Conservation (phyloP, 2,329 filamentous ascomycete species). For the Chrysoporthe austroafricana region DNA sequence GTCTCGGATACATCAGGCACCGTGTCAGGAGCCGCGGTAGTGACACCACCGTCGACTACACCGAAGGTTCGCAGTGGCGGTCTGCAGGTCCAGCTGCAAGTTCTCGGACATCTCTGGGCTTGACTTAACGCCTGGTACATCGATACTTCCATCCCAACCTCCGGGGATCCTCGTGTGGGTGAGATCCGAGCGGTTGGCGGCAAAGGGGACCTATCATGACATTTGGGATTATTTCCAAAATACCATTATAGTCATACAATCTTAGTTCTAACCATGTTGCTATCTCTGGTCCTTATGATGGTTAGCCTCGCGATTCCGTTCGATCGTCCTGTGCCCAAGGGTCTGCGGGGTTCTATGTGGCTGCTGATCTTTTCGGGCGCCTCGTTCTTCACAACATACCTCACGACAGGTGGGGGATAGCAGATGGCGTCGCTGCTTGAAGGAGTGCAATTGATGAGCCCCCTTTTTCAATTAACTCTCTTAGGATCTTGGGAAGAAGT, state of each 20-base stretch:
- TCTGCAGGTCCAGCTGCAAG: slow-evolving; percentile 58
- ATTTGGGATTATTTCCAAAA: slow-evolving; percentile 58
- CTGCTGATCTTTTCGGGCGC: slow-evolving; percentile 44
- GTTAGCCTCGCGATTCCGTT: slow-evolving; percentile 44
- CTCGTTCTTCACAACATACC: slow-evolving; percentile 41
- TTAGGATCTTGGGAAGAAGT: neutral
- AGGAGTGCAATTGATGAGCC: slow-evolving; percentile 42
- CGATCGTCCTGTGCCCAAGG: slow-evolving; percentile 49
- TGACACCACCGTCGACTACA: neutral
- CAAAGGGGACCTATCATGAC: slow-evolving; percentile 40
- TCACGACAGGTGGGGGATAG: slow-evolving; percentile 37
- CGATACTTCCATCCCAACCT: neutral
- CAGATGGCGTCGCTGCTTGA: slow-evolving; percentile 40
- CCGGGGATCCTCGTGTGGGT: neutral
- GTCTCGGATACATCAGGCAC: neutral
- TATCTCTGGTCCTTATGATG: slow-evolving; percentile 53
- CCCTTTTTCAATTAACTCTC: neutral
- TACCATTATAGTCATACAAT: slow-evolving; percentile 53
- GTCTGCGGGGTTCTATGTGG: slow-evolving; percentile 49
- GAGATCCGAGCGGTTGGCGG: too few relatives aligned
- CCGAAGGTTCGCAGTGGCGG: slow-evolving; percentile 49
- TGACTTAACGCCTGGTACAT: slow-evolving; percentile 59
- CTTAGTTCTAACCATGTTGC: slow-evolving; percentile 45
- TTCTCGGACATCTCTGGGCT: slow-evolving; percentile 53
- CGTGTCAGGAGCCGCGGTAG: neutral